Evolutionary conservation across 73 alveolate genomes (phyloP).

Genomic region (Paraurostyla sp.): DNA sequence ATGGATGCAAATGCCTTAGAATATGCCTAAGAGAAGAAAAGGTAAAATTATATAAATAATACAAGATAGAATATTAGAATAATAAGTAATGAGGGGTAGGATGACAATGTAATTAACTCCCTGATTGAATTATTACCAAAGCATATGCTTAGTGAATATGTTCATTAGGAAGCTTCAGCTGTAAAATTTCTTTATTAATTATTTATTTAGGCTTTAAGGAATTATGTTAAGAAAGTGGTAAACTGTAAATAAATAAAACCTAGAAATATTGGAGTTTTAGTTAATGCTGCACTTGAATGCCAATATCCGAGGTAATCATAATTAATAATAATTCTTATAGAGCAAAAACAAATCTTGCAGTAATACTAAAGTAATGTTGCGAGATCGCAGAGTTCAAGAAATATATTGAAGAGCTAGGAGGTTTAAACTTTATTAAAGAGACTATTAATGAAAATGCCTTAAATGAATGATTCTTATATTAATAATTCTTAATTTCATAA

Average conservation of each 20-base stretch:
- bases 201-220: slow-evolving; percentile 1
- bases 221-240: not conserved
- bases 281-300: not conserved
- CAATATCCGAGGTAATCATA: too few species aligned
- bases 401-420: slow-evolving; percentile 28
- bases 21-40: slow-evolving; percentile 51
- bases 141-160: slow-evolving; percentile 8
- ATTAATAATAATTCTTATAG: too few species aligned
- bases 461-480: too few species aligned
- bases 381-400: not conserved
- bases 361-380: not conserved
- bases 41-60: not conserved
- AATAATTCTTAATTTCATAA: too few species aligned
- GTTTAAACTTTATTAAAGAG: too few species aligned
- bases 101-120: not conserved
- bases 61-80: not conserved
- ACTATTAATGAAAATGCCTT: too few species aligned
- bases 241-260: not conserved
- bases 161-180: not conserved
- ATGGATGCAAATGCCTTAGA: slow-evolving; percentile 44
- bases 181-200: not conserved
- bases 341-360: not conserved
- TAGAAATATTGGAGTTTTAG: slow-evolving; percentile 23
- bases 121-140: slow-evolving; percentile 19
- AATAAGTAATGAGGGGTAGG: not conserved